Percentiles rank a stretch among this genome's conserved stretches.
Evolutionary conservation across 768 basidiomycete genomes (phyloP).

Genomic region (Suillus lakei): DNA sequence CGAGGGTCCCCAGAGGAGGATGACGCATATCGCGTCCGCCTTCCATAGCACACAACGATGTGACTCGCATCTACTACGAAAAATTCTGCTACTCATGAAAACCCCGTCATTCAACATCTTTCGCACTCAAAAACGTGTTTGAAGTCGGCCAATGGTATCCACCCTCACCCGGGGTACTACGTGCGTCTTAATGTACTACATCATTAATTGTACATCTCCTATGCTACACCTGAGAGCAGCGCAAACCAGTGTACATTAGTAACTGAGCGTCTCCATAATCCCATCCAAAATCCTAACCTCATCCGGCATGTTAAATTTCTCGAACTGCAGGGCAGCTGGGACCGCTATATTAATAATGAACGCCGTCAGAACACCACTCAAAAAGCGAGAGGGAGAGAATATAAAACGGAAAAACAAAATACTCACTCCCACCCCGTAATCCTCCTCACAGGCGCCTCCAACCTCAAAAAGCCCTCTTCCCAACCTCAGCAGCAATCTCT

Average conservation of each 20-base stretch:
- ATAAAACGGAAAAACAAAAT: slow-evolving; percentile 10
- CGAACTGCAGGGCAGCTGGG: slow-evolving; percentile 84
- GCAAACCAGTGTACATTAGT: slow-evolving; percentile 38
- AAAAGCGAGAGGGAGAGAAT: not conserved
- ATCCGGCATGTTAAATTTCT: slow-evolving; percentile 94
- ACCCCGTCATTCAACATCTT: too few species aligned
- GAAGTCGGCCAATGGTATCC: too few species aligned
- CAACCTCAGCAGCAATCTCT: slow-evolving; percentile 91
- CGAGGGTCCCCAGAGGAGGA: too few species aligned
- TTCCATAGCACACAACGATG: too few species aligned
- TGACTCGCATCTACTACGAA: too few species aligned
- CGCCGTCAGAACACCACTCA: slow-evolving; percentile 7
- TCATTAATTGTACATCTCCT: not conserved
- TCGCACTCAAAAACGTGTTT: too few species aligned
- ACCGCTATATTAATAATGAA: slow-evolving; percentile 51
- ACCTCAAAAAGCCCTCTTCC: slow-evolving; percentile 83
- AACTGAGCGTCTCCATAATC: slow-evolving; percentile 80
- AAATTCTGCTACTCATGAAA: too few species aligned
- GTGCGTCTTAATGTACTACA: not conserved
- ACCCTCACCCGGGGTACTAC: not conserved
- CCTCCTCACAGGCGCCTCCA: slow-evolving; percentile 86
- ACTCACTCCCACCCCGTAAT: slow-evolving; percentile 96
- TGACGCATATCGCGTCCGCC: too few species aligned
- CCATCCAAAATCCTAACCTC: slow-evolving; percentile 82
- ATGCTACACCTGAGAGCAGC: not conserved